phyloP scores from a whole-genome alignment of 306 rosid genomes.

The Cicer chorassanicum region DNA sequence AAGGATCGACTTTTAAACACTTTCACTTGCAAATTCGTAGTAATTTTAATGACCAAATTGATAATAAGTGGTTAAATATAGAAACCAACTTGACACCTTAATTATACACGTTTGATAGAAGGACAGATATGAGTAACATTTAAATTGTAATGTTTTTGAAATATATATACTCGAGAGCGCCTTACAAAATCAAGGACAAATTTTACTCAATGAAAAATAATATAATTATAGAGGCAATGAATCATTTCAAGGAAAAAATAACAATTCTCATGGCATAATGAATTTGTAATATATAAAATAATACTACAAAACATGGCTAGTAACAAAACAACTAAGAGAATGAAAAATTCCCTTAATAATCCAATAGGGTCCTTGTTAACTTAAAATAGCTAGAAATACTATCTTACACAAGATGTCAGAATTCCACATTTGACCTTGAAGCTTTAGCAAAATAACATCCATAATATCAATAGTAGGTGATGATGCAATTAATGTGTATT shows the following conservation, averaged over 20 bases:
- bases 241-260: slow-evolving; percentile 17
- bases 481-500: slow-evolving; percentile 31
- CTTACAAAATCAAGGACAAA: no score
- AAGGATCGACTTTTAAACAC: no score
- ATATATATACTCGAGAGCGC: no score
- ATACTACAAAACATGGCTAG: slow-evolving; percentile 43
- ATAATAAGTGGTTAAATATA: no score
- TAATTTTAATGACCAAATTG: no score
- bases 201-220: no score
- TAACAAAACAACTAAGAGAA: slow-evolving; percentile 65
- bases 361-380: slow-evolving; percentile 40
- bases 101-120: no score
- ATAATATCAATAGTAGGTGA: slow-evolving; percentile 30
- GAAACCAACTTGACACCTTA: no score
- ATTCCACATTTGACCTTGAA: slow-evolving; percentile 47
- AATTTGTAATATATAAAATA: slow-evolving; percentile 38
- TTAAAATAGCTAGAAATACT: slow-evolving; percentile 37
- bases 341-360: slow-evolving; percentile 80
- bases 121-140: no score
- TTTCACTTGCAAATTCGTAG: no score
- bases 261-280: slow-evolving; percentile 28
- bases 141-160: no score
- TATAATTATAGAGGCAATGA: not conserved
- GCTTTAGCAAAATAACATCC: slow-evolving; percentile 42
- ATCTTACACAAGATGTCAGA: slow-evolving; percentile 51